Percentiles rank a stretch among this genome's conserved stretches.
These are phyloP conservation scores for Physaria fendleri DNA, from an alignment of 345 rosid species.

Conservation along the genomic window DNA sequence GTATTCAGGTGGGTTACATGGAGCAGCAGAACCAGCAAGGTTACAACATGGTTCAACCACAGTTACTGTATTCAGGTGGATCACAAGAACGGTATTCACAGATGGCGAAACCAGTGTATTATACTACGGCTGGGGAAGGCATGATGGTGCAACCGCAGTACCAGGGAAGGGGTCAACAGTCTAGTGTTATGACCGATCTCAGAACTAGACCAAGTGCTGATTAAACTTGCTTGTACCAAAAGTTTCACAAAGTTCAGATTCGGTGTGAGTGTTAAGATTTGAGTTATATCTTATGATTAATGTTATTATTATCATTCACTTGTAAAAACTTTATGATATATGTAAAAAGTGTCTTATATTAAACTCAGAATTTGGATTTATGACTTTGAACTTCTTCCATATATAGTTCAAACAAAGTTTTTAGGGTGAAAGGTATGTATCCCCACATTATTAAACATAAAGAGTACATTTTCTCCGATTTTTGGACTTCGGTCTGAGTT, in stretches of 20 bases:
- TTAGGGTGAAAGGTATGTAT: too few relatives aligned
- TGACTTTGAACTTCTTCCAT: too few relatives aligned
- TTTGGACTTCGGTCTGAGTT: too few relatives aligned
- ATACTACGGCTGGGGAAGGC: slow-evolving; percentile 25
- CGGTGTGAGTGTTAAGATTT: too few relatives aligned
- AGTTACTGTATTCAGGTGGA: slow-evolving; percentile 31
- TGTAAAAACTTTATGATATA: too few relatives aligned
- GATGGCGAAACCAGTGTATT: slow-evolving; percentile 31
- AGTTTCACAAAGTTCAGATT: slow-evolving; percentile 14
- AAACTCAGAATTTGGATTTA: too few relatives aligned
- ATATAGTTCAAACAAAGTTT: too few relatives aligned
- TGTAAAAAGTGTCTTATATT: too few relatives aligned
- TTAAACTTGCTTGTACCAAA: slow-evolving; percentile 12
- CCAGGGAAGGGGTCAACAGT: slow-evolving; percentile 28
- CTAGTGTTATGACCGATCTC: slow-evolving; percentile 20
- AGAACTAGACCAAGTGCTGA: slow-evolving; percentile 22
- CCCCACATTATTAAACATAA: too few relatives aligned
- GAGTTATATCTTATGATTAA: too few relatives aligned
- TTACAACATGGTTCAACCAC: slow-evolving; percentile 52
- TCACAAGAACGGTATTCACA: slow-evolving; percentile 18
- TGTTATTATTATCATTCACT: too few relatives aligned
- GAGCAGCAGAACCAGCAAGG: slow-evolving; percentile 53
- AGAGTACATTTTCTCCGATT: too few relatives aligned
- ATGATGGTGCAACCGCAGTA: slow-evolving; percentile 29
- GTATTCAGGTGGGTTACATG: slow-evolving; percentile 45